These are phyloP conservation scores for Trichophyton verrucosum DNA, from an alignment of 2,329 filamentous ascomycete species.

Conservation along the genomic window DNA sequence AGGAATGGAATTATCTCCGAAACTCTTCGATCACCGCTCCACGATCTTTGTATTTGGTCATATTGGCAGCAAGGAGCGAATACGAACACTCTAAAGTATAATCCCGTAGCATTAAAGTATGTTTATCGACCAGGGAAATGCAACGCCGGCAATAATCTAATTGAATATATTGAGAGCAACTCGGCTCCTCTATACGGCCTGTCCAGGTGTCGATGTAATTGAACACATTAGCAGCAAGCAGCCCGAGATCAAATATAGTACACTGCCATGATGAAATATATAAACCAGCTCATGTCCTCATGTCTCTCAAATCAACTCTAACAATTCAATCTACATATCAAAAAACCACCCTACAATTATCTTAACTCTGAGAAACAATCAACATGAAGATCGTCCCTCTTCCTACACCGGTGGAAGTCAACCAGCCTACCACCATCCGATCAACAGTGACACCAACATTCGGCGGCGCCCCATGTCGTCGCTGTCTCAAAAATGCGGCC, in stretches of 20 bases:
- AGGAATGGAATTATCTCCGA: background rate
- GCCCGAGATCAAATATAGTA: no score
- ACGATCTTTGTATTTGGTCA: background rate
- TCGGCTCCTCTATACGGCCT: background rate
- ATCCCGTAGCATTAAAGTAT: no score
- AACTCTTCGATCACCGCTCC: background rate
- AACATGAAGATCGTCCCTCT: slow-evolving; percentile 5
- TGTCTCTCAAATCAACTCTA: background rate
- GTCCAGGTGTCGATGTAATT: background rate
- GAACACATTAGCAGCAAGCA: background rate
- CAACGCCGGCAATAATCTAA: background rate
- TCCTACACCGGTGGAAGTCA: slow-evolving; percentile 3
- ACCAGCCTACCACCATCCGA: background rate
- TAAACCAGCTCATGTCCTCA: background rate
- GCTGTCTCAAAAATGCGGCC: slow-evolving; percentile 3
- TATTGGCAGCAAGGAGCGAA: background rate
- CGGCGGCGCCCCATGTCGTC: slow-evolving; percentile 2
- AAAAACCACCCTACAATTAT: background rate
- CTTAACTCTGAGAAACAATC: background rate
- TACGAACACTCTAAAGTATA: background rate
- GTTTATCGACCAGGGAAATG: background rate
- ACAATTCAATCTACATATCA: background rate
- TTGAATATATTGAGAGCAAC: background rate
- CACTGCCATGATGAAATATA: background rate
- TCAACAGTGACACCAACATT: background rate